A percentile compares a stretch with the other conserved stretches of the same genome.
These are phyloP conservation scores for Carpinus viminea DNA, from an alignment of 306 rosid genomes.

Conservation along the genomic window DNA sequence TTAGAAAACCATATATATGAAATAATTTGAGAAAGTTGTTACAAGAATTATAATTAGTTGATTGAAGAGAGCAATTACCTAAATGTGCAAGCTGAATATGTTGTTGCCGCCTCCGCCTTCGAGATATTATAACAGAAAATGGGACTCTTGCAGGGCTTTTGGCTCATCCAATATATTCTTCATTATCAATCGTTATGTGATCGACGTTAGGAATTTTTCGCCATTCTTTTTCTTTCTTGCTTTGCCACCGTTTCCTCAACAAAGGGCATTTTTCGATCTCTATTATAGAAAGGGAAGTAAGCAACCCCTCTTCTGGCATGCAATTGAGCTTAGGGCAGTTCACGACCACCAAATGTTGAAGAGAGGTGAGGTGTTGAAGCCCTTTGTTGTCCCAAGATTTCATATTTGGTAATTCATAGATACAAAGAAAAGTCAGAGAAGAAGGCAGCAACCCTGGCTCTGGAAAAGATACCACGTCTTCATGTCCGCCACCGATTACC, in stretches of 20 bases:
- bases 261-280: fast-evolving
- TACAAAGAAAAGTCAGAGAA: not conserved
- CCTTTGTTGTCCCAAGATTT: not conserved
- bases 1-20: no score
- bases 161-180: not conserved
- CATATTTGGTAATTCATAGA: fast-evolving
- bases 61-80: no score
- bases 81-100: no score
- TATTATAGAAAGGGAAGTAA: not conserved
- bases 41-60: no score
- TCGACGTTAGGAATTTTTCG: not conserved
- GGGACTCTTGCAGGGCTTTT: not conserved
- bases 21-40: no score
- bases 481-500: fast-evolving
- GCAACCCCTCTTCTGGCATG: constrained; percentile 17
- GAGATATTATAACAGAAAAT: no score
- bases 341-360: fast-evolving
- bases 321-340: not conserved
- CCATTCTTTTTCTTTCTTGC: not conserved
- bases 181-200: not conserved
- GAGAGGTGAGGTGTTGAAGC: not conserved
- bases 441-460: not conserved
- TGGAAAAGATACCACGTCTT: not conserved
- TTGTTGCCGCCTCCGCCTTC: no score
- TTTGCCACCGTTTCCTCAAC: not conserved